Conservation (phyloP, 305 asterid species). For the Fraxinus dipetala region DNA sequence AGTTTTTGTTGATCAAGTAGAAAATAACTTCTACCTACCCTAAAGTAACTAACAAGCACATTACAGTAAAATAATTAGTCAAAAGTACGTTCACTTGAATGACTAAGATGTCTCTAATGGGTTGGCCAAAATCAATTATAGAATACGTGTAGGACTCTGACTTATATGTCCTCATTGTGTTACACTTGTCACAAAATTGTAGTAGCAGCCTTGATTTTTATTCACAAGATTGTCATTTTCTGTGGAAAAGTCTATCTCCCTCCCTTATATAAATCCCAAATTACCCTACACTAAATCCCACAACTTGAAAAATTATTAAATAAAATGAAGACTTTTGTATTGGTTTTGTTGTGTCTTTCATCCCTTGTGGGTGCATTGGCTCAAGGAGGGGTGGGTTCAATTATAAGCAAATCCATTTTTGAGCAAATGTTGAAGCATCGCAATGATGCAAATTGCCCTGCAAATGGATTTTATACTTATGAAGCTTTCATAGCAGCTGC, state of each 20-base stretch:
- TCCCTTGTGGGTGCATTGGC: not conserved
- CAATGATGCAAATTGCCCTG: slow-evolving; percentile 28
- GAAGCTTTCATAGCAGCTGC: slow-evolving; percentile 38
- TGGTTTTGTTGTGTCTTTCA: slow-evolving; percentile 3
- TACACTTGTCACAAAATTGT: not conserved
- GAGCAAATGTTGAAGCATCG: slow-evolving; percentile 32
- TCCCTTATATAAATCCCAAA: not conserved
- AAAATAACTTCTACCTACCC: not conserved
- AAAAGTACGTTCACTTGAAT: not conserved
- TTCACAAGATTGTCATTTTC: not conserved
- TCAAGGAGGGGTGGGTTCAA: slow-evolving; percentile 18
- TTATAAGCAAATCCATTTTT: slow-evolving; percentile 18
- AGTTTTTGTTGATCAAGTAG: not conserved
- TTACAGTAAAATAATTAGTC: too few species aligned
- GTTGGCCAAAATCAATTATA: not conserved
- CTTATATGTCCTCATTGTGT: not conserved
- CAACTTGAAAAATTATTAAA: not conserved
- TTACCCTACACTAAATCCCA: not conserved
- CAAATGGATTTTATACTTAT: slow-evolving; percentile 33
- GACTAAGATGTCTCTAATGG: not conserved
- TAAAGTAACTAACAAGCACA: not conserved
- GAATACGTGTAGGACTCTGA: not conserved
- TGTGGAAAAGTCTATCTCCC: not conserved
- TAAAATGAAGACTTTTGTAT: not conserved
- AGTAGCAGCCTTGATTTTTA: not conserved